These are phyloP conservation scores for Cystofilobasidium macerans DNA, from an alignment of 768 basidiomycete genomes.

Conservation along the genomic window DNA sequence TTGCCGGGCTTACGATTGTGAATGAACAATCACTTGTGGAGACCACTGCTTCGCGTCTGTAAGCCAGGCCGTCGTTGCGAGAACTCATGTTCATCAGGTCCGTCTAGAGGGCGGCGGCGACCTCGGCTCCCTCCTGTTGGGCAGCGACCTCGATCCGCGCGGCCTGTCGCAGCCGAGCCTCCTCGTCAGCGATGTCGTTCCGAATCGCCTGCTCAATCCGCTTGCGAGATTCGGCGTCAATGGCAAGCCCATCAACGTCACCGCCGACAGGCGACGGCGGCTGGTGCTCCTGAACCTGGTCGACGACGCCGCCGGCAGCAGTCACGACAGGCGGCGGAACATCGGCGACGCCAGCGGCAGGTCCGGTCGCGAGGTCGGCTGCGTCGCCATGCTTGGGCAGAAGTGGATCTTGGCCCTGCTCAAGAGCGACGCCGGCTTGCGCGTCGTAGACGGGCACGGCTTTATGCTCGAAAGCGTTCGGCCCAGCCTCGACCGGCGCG, in stretches of 20 bases:
- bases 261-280: not conserved
- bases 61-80: no score
- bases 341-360: not conserved
- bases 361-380: constrained; percentile 9
- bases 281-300: not conserved
- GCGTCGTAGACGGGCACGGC: constrained; percentile 12
- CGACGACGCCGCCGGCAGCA: not conserved
- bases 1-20: no score
- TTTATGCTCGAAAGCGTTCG: constrained; percentile 16
- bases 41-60: no score
- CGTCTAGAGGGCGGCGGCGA: no score
- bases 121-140: no score
- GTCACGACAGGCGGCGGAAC: not conserved
- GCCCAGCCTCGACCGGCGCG: constrained; percentile 17
- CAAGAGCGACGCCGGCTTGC: constrained; percentile 3
- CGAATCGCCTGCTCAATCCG: constrained; percentile 10
- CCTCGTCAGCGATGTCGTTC: constrained; percentile 13
- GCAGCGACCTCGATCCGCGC: no score
- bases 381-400: constrained; percentile 21
- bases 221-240: constrained; percentile 1
- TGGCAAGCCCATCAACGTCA: not conserved
- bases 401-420: constrained; percentile 11
- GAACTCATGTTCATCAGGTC: no score
- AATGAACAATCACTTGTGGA: no score
- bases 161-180: not conserved